A percentile compares a stretch with the other conserved stretches of the same genome.
phyloP scores from a whole-genome alignment of 1,284 basidiomycete species.

The Sporisorium exsertum region DNA sequence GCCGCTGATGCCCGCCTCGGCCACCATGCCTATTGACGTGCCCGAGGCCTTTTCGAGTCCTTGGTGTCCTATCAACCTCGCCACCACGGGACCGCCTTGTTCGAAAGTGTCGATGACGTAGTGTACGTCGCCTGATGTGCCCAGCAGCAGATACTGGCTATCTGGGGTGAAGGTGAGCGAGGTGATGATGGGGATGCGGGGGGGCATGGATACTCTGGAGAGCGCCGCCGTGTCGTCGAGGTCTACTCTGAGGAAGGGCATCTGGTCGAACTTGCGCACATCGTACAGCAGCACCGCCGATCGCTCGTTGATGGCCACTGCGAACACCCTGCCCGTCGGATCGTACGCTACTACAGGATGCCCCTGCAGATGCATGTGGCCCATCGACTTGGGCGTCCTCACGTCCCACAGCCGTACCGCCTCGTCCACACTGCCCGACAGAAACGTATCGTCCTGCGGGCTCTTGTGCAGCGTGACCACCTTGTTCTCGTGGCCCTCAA shows the following conservation, averaged over 20 bases:
- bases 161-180: constrained; percentile 86
- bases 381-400: constrained; percentile 79
- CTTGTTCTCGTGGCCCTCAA: constrained; percentile 86
- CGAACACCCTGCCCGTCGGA: constrained; percentile 87
- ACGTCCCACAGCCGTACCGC: constrained; percentile 98
- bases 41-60: constrained; percentile 56
- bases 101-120: constrained; percentile 75
- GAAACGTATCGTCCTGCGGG: constrained; percentile 92
- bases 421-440: constrained; percentile 92
- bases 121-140: constrained; percentile 90
- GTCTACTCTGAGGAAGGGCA: constrained; percentile 83
- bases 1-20: constrained; percentile 64
- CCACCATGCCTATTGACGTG: constrained; percentile 53
- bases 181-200: constrained; percentile 89
- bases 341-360: constrained; percentile 91
- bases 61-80: constrained; percentile 57
- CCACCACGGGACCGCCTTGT: constrained; percentile 29
- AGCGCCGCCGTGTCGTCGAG: constrained; percentile 73
- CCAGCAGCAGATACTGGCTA: constrained; percentile 88
- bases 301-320: constrained; percentile 82
- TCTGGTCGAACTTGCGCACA: constrained; percentile 85
- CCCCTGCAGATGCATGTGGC: constrained; percentile 73
- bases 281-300: constrained; percentile 75
- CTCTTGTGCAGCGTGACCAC: constrained; percentile 92
- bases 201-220: constrained; percentile 70